Percentiles rank a stretch among this genome's conserved stretches.
These are phyloP conservation scores for Tricholomella constricta DNA, from an alignment of 768 basidiomycete species.

Conservation along the genomic window DNA sequence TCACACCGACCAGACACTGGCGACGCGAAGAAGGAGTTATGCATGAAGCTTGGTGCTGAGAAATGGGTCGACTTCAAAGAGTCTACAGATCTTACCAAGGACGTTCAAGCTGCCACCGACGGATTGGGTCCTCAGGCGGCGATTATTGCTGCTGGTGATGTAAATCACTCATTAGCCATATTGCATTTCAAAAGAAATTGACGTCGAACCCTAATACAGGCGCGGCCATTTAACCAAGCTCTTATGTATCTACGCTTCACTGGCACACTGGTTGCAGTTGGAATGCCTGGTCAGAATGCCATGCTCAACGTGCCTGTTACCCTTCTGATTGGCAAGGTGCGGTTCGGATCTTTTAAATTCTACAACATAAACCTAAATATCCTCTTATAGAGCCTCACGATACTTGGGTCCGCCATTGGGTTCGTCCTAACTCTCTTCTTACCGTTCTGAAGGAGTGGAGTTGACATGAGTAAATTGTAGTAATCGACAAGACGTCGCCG, in stretches of 20 bases:
- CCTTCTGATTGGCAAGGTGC: constrained; percentile 37
- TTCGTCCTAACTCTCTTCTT: constrained; percentile 13
- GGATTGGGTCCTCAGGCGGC: constrained; percentile 75
- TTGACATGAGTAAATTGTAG: constrained; percentile 29
- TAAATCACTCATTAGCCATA: too few relatives aligned
- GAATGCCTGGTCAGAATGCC: constrained; percentile 52
- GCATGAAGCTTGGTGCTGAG: constrained; percentile 55
- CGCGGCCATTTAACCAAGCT: constrained; percentile 50
- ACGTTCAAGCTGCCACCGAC: constrained; percentile 59
- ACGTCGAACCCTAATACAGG: constrained; percentile 19
- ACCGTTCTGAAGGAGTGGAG: constrained; percentile 6
- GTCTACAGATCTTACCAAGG: constrained; percentile 57
- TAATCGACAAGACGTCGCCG: constrained; percentile 77
- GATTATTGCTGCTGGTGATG: constrained; percentile 57
- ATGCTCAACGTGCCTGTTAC: constrained; percentile 55
- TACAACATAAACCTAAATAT: not conserved
- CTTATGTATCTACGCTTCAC: constrained; percentile 67
- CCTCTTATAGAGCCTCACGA: constrained; percentile 40
- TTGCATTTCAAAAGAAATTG: too few relatives aligned
- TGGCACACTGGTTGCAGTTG: constrained; percentile 74
- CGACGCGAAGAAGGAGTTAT: constrained; percentile 62
- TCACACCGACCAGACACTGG: constrained; percentile 62
- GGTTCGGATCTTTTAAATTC: constrained; percentile 4
- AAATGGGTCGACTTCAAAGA: constrained; percentile 79
- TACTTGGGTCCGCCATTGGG: constrained; percentile 45